Evolutionary conservation across 306 rosid genomes (phyloP).

Genomic region (Cicer bijugum): DNA sequence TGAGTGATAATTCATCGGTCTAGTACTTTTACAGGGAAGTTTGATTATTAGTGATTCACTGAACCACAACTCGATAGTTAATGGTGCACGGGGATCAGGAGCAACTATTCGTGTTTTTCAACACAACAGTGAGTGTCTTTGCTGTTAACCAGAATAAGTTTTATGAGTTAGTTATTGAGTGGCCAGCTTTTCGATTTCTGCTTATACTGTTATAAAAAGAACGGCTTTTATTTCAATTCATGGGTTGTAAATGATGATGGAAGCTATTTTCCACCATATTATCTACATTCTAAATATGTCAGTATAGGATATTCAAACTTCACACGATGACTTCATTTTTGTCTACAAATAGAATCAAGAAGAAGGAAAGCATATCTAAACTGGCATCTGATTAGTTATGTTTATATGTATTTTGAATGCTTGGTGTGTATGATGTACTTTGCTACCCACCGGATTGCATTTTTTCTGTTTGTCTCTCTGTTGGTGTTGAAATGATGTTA

Average conservation of each 20-base stretch:
- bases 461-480: background rate
- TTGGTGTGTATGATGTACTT: constrained; percentile 7
- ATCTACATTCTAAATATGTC: background rate
- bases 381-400: constrained; percentile 32
- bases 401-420: constrained; percentile 15
- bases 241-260: constrained; percentile 10
- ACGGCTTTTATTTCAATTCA: constrained; percentile 1
- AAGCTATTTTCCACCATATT: background rate
- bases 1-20: constrained; percentile 5
- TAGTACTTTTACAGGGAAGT: constrained; percentile 61
- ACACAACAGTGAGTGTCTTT: constrained; percentile 61
- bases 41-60: constrained; percentile 90
- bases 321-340: constrained; percentile 12
- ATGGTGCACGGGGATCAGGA: constrained; percentile 94
- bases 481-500: constrained; percentile 12
- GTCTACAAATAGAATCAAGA: constrained; percentile 9
- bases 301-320: constrained; percentile 16
- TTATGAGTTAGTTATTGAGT: constrained; percentile 12
- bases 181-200: background rate
- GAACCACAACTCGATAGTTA: constrained; percentile 88
- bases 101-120: constrained; percentile 92
- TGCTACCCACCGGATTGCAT: constrained; percentile 12
- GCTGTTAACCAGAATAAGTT: constrained; percentile 6
- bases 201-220: background rate
- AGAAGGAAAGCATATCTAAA: constrained; percentile 13